Percentiles rank a stretch among this genome's conserved stretches.
phyloP scores from a whole-genome alignment of 2,329 filamentous ascomycete species.

The Cercospora sesami region DNA sequence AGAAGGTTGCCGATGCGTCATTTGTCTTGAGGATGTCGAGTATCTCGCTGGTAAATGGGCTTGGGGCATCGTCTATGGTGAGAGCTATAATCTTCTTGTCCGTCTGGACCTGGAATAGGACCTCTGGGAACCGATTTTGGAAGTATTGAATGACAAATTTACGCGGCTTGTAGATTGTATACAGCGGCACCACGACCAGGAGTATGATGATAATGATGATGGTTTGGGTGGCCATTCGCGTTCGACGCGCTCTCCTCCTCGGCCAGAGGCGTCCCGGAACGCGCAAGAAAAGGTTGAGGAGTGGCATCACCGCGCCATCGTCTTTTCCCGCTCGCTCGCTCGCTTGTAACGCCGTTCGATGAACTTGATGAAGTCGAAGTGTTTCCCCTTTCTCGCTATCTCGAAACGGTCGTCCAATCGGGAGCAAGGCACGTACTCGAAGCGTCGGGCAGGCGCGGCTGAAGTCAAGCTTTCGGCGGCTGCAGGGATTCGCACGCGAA shows the following conservation, averaged over 20 bases:
- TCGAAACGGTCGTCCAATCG: constrained; percentile 8
- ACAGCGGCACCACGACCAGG: constrained; percentile 52
- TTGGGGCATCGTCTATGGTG: constrained; percentile 85
- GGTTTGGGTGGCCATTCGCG: constrained; percentile 36
- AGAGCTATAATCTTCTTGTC: constrained; percentile 70
- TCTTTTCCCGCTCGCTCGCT: background rate
- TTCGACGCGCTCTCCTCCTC: constrained; percentile 34
- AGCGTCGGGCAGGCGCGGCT: background rate
- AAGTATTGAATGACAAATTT: constrained; percentile 69
- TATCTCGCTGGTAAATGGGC: constrained; percentile 68
- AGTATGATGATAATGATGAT: constrained; percentile 30
- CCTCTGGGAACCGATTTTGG: constrained; percentile 70
- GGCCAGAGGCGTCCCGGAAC: constrained; percentile 36
- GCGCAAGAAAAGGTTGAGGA: constrained; percentile 37
- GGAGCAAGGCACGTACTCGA: background rate
- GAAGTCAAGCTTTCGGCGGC: constrained; percentile 7
- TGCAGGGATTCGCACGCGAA: constrained; percentile 10
- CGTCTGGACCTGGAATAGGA: constrained; percentile 69
- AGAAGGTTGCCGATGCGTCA: constrained; percentile 77
- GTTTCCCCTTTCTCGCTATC: background rate
- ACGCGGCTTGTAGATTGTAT: constrained; percentile 80
- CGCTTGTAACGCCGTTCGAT: background rate
- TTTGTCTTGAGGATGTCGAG: constrained; percentile 64
- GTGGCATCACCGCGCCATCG: constrained; percentile 34
- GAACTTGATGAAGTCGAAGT: background rate